Evolutionary conservation across 2,329 filamentous ascomycete species (phyloP), one percentile per base, ranked within the genome.

Genomic region (Escovopsis weberi): DNA sequence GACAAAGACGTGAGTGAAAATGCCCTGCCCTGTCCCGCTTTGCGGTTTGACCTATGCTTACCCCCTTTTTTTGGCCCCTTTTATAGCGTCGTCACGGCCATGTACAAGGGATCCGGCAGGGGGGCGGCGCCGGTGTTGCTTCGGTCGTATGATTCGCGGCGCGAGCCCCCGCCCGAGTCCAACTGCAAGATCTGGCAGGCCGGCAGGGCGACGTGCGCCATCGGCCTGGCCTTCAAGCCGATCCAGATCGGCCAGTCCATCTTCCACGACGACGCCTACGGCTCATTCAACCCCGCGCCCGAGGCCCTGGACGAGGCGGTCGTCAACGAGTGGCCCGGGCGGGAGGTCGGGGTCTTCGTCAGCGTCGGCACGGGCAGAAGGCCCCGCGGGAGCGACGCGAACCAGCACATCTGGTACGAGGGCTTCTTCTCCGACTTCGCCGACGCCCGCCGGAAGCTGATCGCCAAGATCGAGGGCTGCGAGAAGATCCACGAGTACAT

Each of bases 171-270:
- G 0, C 84, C 89, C 2, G 88, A 95, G 59, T 89, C 86, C 47
- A 84, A 94, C 56, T 94, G 88, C 62, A 94, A 82, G 38, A 91
- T 98, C 44, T 98, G 91, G 91, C 82, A 98, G 64, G 91, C 91
- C 4, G 91, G 91, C 10, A 78, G 91, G 46, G 91, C 91, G n/a
- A 98, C 91, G 1, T 85, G 76, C 42, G 85, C 91, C 1, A 91
- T 89, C 1, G 86, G 85, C 0, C 69, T 95, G 37, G 91, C 91
- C 1, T 98, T 98, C 66, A 98, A 98, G 59, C 87, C 89, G 0
- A 87, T 98, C 40, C 82, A 84, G 50, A 85, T 98, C 34, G 91
- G 91, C 4, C 89, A 96, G 59, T 89, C 87, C 1, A 72, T 87
- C 9, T 98, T 98, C 56, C 82, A 94, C 46, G 91, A 98, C 52